Percentiles rank a stretch among this genome's conserved stretches.
These are phyloP conservation scores for Trypanosoma avium DNA, from an alignment of 208 protist species.

Conservation along the genomic window DNA sequence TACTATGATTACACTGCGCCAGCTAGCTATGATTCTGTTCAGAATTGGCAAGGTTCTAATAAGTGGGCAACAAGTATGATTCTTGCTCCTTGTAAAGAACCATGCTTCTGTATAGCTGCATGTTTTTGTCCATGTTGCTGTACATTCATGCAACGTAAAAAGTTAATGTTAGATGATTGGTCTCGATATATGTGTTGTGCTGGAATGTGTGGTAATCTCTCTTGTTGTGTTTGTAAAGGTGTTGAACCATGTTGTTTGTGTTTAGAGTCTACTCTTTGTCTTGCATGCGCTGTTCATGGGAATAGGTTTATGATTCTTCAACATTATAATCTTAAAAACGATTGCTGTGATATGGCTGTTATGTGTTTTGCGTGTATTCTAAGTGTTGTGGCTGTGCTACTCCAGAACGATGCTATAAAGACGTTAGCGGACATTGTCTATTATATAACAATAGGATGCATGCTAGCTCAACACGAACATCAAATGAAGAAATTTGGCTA, in stretches of 20 bases:
- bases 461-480: conserved; percentile 61
- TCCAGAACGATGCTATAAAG: conserved; percentile 27
- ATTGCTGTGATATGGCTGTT: conserved; percentile 55
- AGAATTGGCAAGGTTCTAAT: conserved; percentile 33
- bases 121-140: conserved; percentile 62
- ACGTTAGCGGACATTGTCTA: conserved; percentile 18
- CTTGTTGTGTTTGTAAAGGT: conserved; percentile 31
- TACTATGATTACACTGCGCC: conserved; percentile 41
- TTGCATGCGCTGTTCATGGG: conserved; percentile 49
- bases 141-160: conserved; percentile 51
- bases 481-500: conserved; percentile 51
- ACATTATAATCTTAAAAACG: conserved; percentile 47
- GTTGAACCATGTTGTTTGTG: conserved; percentile 41
- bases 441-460: conserved; percentile 51
- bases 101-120: conserved; percentile 38
- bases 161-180: conserved; percentile 48
- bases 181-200: conserved; percentile 60
- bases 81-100: conserved; percentile 32
- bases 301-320: conserved; percentile 75
- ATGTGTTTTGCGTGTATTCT: conserved; percentile 39
- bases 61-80: conserved; percentile 39
- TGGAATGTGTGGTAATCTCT: conserved; percentile 41
- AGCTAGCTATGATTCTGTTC: conserved; percentile 27
- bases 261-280: conserved; percentile 42
- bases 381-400: conserved; percentile 15